A percentile compares a stretch with the other conserved stretches of the same genome.
These are phyloP conservation scores for Cladophialophora chaetospira DNA, from an alignment of 2,329 filamentous ascomycete species.

Conservation along the genomic window DNA sequence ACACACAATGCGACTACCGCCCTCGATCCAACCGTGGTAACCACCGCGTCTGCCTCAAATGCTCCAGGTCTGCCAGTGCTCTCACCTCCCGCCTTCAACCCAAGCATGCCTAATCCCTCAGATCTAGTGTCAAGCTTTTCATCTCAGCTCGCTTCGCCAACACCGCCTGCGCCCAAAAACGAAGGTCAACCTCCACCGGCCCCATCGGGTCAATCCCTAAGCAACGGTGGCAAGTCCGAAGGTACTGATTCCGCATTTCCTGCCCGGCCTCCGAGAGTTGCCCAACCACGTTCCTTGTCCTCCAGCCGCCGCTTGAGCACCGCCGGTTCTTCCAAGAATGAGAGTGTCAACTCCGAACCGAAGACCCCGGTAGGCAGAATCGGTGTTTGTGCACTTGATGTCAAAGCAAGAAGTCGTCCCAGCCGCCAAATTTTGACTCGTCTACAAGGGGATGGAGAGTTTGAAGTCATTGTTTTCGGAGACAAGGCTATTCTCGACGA, in stretches of 20 bases:
- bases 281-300: conserved; percentile 29
- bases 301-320: conserved; percentile 32
- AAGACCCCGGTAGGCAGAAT: conserved; percentile 62
- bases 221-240: conserved; percentile 12
- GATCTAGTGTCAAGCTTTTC: conserved; percentile 26
- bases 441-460: conserved; percentile 85
- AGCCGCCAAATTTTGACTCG: conserved; percentile 94
- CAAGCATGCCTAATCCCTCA: conserved; percentile 24
- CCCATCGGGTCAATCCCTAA: conserved; percentile 16
- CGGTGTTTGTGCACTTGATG: conserved; percentile 91
- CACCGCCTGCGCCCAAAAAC: conserved; percentile 10
- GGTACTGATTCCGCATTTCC: conserved; percentile 24
- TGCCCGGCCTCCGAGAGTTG: conserved; percentile 24
- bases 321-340: conserved; percentile 30
- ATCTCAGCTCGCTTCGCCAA: conserved; percentile 16
- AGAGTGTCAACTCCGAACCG: conserved; percentile 20
- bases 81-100: conserved; percentile 28
- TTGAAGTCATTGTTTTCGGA: conserved; percentile 96
- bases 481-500: conserved; percentile 99
- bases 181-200: conserved; percentile 10
- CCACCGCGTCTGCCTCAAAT: conserved; percentile 28
- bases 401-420: conserved; percentile 95
- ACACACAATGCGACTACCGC: conserved; percentile 30
- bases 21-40: conserved; percentile 31
- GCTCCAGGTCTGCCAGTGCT: conserved; percentile 30